Conservation (phyloP, 2,329 filamentous ascomycete genomes). For the Penicillium vulpinum region DNA sequence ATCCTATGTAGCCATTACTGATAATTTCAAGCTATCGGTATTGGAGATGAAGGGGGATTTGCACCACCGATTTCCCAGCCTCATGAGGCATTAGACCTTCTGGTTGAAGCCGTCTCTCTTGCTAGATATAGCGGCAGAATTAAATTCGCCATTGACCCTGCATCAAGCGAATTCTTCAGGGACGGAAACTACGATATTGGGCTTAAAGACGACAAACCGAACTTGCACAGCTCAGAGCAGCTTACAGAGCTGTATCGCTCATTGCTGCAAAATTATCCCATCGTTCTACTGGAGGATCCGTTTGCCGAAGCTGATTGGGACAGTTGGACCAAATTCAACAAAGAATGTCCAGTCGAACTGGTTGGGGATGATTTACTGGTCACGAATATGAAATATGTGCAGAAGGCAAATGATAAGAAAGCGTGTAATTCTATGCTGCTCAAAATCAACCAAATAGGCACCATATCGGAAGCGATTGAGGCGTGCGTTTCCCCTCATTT, state of each 20-base stretch:
- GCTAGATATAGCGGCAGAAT: slow-evolving; percentile 35
- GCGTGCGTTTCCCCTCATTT: slow-evolving; percentile 34
- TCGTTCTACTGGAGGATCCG: slow-evolving; percentile 45
- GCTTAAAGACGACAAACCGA: slow-evolving; percentile 35
- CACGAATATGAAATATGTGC: slow-evolving; percentile 40
- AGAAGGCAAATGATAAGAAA: slow-evolving; percentile 36
- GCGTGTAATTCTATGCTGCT: slow-evolving; percentile 46
- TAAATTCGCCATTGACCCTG: slow-evolving; percentile 46
- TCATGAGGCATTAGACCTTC: slow-evolving; percentile 37
- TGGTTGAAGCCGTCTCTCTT: slow-evolving; percentile 28
- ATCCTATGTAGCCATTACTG: not conserved
- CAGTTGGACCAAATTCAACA: slow-evolving; percentile 39
- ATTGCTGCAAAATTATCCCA: slow-evolving; percentile 39
- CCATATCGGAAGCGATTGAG: slow-evolving; percentile 42
- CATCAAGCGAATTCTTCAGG: slow-evolving; percentile 42
- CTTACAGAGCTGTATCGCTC: slow-evolving; percentile 34
- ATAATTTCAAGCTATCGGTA: slow-evolving; percentile 22
- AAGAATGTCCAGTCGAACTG: slow-evolving; percentile 35
- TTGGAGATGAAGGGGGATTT: slow-evolving; percentile 42
- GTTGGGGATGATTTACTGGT: slow-evolving; percentile 47
- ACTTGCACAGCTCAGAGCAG: slow-evolving; percentile 25
- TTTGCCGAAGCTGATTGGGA: slow-evolving; percentile 46
- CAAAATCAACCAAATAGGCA: slow-evolving; percentile 49
- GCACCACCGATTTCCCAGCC: slow-evolving; percentile 39
- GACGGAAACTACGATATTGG: slow-evolving; percentile 39